A percentile compares a stretch with the other conserved stretches of the same genome.
phyloP scores from a whole-genome alignment of 2,329 filamentous ascomycete genomes.

The Talaromyces marneffei region DNA sequence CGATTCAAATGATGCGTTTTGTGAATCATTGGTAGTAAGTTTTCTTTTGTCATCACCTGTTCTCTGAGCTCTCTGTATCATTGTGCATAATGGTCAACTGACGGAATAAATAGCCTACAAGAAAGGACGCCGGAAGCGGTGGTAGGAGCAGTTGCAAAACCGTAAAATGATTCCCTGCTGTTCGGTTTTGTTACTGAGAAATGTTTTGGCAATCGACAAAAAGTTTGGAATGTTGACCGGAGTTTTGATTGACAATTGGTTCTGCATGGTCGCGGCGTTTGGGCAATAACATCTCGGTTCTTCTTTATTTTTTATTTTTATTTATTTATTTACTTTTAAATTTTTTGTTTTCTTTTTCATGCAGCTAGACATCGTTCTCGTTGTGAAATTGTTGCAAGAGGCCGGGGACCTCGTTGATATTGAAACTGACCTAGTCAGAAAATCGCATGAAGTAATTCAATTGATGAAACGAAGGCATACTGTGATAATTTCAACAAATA shows the following conservation, averaged over 20 bases:
- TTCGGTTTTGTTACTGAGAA: neutral
- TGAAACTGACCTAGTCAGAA: neutral
- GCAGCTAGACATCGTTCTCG: neutral
- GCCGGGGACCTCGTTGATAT: neutral
- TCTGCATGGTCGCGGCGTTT: constrained; percentile 6
- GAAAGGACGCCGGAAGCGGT: neutral
- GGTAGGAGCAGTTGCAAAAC: neutral
- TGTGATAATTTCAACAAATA: neutral
- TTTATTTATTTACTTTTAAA: no score
- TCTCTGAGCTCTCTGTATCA: neutral
- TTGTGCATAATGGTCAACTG: neutral
- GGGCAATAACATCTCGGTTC: neutral
- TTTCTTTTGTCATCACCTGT: neutral
- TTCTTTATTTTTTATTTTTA: neutral
- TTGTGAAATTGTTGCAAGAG: neutral
- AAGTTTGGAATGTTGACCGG: neutral
- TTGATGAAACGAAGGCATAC: no score
- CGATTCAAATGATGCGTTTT: constrained; percentile 11
- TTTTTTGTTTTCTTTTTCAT: no score
- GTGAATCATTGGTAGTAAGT: constrained; percentile 14
- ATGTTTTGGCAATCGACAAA: neutral
- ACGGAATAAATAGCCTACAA: neutral
- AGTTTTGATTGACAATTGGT: neutral
- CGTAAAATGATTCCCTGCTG: neutral
- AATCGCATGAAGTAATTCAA: neutral